phyloP scores from a whole-genome alignment of 177 flowering plant species.

The Vitis hybrid region DNA sequence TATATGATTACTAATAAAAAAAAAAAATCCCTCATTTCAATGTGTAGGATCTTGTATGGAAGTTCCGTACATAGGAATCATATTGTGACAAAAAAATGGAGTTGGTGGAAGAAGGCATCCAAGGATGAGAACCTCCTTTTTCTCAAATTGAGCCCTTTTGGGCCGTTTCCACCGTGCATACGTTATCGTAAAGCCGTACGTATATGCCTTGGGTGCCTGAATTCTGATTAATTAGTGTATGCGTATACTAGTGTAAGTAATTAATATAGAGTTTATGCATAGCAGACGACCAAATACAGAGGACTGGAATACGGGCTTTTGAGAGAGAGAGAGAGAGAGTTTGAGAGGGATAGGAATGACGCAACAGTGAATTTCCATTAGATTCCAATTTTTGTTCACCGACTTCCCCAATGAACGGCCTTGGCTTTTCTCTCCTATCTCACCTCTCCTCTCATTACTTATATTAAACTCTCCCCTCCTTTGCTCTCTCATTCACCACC shows the following conservation, averaged over 20 bases:
- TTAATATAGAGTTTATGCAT: neutral
- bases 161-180: no score
- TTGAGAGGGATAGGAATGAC: conserved; percentile 14
- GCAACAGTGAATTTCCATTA: conserved; percentile 16
- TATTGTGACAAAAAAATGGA: no score
- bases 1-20: no score
- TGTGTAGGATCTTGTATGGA: no score
- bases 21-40: no score
- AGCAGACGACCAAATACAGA: neutral
- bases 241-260: neutral
- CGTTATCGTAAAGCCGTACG: no score
- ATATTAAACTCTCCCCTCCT: neutral
- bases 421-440: conserved; percentile 12
- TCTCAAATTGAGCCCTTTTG: no score
- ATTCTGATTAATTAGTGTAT: neutral
- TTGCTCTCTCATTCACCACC: neutral
- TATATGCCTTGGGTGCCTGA: no score
- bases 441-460: neutral
- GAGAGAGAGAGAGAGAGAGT: conserved; percentile 9
- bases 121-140: no score
- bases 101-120: no score
- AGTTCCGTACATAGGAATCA: no score
- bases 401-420: conserved; percentile 17
- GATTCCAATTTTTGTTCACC: conserved; percentile 19
- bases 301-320: neutral